These are phyloP conservation scores for Pugionium cornutum DNA, from an alignment of 345 rosid species.

Conservation along the genomic window DNA sequence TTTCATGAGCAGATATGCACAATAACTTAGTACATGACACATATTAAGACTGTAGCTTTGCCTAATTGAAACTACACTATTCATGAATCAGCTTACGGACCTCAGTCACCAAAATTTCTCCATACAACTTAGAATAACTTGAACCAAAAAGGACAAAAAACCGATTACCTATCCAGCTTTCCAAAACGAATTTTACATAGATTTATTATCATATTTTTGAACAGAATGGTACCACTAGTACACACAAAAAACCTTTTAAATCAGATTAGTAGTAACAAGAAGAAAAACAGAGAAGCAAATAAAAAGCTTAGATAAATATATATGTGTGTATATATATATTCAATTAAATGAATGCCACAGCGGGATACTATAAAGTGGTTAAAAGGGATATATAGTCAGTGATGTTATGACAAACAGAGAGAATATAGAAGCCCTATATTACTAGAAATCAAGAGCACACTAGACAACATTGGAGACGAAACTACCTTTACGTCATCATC, in stretches of 20 bases:
- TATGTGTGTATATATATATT: too few species aligned
- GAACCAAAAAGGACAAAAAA: neutral
- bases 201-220: neutral
- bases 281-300: neutral
- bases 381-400: slow-evolving; percentile 22
- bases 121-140: neutral
- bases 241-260: neutral
- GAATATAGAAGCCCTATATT: slow-evolving; percentile 23
- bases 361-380: neutral
- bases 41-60: neutral
- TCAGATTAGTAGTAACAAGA: too few species aligned
- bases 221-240: slow-evolving; percentile 7
- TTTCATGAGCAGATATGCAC: neutral
- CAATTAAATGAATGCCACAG: too few species aligned
- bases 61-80: slow-evolving; percentile 1
- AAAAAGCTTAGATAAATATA: neutral
- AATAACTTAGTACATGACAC: neutral
- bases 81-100: neutral
- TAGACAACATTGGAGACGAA: slow-evolving; percentile 54
- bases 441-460: slow-evolving; percentile 33
- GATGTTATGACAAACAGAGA: slow-evolving; percentile 25
- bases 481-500: slow-evolving; percentile 98
- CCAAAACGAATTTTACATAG: neutral
- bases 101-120: neutral
- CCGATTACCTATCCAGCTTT: slow-evolving; percentile 1